Evolutionary conservation across 139 green algal species (phyloP), one percentile per base, ranked within the genome.

Genomic region (Chlorella sorokiniana): DNA sequence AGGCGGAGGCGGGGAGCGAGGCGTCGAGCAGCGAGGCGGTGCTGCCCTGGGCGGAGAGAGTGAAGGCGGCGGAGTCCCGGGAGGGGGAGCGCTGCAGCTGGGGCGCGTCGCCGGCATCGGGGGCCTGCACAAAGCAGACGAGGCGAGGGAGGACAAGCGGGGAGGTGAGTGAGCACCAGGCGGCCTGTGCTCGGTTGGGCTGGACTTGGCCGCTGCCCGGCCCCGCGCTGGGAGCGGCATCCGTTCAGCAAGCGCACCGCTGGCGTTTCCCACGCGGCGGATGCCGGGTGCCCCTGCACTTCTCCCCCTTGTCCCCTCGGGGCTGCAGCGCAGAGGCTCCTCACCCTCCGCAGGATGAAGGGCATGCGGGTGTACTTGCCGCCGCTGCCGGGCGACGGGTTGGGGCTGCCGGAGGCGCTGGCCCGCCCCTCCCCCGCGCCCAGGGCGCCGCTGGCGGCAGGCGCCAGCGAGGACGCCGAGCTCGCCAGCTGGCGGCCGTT

Each of bases 301-400:
- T n/a, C n/a, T n/a, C n/a, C n/a, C n/a, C n/a, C n/a, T n/a, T n/a
- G n/a, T n/a, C n/a, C n/a, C n/a, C n/a, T n/a, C n/a, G n/a, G n/a
- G n/a, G n/a, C n/a, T n/a, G n/a, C n/a, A n/a, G n/a, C n/a, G n/a
- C n/a, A n/a, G n/a, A n/a, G n/a, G n/a, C n/a, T n/a, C n/a, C 75
- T 37, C 61, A 81, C 75, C 62, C 78, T 38, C 48, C 78, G 48
- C 78, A 83, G 78, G 11, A 83, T 51, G 35, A 76, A 83, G 37
- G 78, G 51, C 37, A 42, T 5, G 20, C 78, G 48, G 37, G 65
- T 83, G 65, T 68, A 77, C 1, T 37, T 77, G 38, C 4, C n/a
- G 42, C 56, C 42, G 31, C 63, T 54, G 45, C 64, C 11, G 1
- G 77, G 77, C 6, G 77, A 82, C 4, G 61, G 41, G 75, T 68